Conservation (phyloP, 2,329 filamentous ascomycete species). For the Venturia effusa region DNA sequence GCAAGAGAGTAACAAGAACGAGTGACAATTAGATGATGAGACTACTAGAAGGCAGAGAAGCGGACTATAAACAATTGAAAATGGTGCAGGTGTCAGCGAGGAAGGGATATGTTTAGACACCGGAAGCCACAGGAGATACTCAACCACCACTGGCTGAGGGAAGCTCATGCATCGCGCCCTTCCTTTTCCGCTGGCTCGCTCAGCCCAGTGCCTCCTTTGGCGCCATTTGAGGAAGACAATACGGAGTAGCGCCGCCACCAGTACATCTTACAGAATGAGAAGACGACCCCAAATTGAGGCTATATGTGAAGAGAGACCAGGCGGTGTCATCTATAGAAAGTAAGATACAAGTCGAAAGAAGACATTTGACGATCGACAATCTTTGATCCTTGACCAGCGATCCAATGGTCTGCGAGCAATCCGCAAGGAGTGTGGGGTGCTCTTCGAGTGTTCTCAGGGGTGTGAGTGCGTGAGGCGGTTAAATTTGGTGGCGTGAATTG, state of each 20-base stretch:
- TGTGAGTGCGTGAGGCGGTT: not conserved
- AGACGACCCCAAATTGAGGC: not conserved
- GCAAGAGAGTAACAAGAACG: conserved; percentile 1
- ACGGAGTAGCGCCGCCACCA: not conserved
- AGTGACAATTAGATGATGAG: not conserved
- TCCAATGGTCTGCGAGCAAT: not conserved
- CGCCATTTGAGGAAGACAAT: not conserved
- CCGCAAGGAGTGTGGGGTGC: not conserved
- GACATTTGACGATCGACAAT: not conserved
- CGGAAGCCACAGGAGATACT: conserved; percentile 3
- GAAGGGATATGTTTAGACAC: not conserved
- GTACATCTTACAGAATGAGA: not conserved
- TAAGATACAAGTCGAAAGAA: not conserved
- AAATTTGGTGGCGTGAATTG: not conserved
- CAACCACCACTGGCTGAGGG: not conserved
- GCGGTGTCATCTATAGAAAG: not conserved
- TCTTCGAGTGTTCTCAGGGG: not conserved
- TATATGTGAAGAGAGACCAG: not conserved
- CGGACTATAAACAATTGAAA: not conserved
- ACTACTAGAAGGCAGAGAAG: not conserved
- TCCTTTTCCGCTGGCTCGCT: conserved; percentile 4
- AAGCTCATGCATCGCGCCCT: not conserved
- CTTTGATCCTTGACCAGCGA: not conserved
- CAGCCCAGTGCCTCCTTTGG: not conserved
- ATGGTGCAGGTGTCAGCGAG: not conserved